Evolutionary conservation across 768 basidiomycete genomes (phyloP).

Genomic region (Macrolepiota dolichaula): DNA sequence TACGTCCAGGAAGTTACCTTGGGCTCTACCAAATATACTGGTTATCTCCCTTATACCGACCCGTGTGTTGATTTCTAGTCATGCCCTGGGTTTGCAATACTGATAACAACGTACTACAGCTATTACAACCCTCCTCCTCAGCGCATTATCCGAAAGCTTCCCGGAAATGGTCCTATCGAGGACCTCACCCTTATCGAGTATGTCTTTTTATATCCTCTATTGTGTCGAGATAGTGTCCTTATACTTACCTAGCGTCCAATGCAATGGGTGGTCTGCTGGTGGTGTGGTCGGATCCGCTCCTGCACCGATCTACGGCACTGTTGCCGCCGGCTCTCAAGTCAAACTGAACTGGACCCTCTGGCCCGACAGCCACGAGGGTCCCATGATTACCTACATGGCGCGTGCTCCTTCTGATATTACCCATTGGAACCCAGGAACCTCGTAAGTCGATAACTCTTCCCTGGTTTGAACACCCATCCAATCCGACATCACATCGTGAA

Average conservation of each 20-base stretch:
- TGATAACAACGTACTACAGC: constrained; percentile 6
- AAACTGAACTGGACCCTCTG: constrained; percentile 37
- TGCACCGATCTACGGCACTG: constrained; percentile 33
- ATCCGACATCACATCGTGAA: neutral
- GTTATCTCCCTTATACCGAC: constrained; percentile 34
- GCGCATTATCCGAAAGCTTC: constrained; percentile 35
- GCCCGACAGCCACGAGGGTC: constrained; percentile 36
- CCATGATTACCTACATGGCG: constrained; percentile 42
- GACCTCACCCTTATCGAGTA: constrained; percentile 33
- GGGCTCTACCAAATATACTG: constrained; percentile 30
- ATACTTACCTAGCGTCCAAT: constrained; percentile 21
- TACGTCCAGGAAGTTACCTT: constrained; percentile 35
- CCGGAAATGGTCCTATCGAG: constrained; percentile 36
- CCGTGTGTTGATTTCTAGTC: constrained; percentile 20
- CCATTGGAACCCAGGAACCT: constrained; percentile 33
- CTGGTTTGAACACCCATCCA: neutral
- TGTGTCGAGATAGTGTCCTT: neutral
- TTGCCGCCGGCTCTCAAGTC: constrained; percentile 35
- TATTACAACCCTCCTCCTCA: constrained; percentile 29
- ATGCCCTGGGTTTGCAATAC: neutral
- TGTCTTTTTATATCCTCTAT: neutral
- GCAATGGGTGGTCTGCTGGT: constrained; percentile 25
- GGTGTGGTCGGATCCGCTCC: constrained; percentile 27
- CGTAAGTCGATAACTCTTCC: constrained; percentile 20
- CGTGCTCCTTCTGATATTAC: constrained; percentile 40